Percentiles rank a stretch among this genome's conserved stretches.
Conservation (phyloP, 2,329 filamentous ascomycete species). For the Talaromyces sp. region DNA sequence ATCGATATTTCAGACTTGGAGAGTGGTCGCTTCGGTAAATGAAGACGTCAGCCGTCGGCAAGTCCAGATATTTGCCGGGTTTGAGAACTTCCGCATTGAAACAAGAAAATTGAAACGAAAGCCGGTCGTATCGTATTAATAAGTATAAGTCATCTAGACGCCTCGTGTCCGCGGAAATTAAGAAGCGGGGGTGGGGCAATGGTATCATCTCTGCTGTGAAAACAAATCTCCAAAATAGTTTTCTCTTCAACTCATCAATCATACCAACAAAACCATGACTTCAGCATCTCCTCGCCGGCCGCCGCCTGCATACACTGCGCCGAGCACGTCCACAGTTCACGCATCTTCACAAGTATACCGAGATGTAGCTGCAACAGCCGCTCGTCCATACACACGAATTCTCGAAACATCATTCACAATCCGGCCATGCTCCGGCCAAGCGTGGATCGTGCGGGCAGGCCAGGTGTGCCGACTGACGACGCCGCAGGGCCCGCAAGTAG, state of each 20-base stretch:
- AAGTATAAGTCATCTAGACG: too few species aligned
- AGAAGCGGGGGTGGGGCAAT: not conserved
- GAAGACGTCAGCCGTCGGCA: not conserved
- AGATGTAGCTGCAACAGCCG: slow-evolving; percentile 33
- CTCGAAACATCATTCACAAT: slow-evolving; percentile 53
- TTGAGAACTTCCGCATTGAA: not conserved
- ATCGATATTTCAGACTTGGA: not conserved
- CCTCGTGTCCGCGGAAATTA: not conserved
- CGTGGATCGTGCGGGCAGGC: slow-evolving; percentile 67
- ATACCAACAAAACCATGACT: slow-evolving; percentile 1
- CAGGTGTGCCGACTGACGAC: slow-evolving; percentile 70
- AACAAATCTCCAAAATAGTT: not conserved
- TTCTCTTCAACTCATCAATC: not conserved
- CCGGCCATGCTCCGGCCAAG: slow-evolving; percentile 67
- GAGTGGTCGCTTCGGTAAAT: not conserved
- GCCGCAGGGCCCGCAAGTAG: slow-evolving; percentile 73
- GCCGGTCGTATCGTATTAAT: not conserved
- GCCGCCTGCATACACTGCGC: slow-evolving; percentile 36
- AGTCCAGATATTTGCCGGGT: not conserved
- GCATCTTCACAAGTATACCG: slow-evolving; percentile 33
- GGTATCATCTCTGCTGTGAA: not conserved
- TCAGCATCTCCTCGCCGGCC: slow-evolving; percentile 29
- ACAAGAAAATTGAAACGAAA: not conserved
- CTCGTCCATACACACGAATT: slow-evolving; percentile 22
- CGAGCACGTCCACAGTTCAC: slow-evolving; percentile 29